Evolutionary conservation across 495 filamentous ascomycete species (phyloP).

Genomic region (Sporormia fimetaria): DNA sequence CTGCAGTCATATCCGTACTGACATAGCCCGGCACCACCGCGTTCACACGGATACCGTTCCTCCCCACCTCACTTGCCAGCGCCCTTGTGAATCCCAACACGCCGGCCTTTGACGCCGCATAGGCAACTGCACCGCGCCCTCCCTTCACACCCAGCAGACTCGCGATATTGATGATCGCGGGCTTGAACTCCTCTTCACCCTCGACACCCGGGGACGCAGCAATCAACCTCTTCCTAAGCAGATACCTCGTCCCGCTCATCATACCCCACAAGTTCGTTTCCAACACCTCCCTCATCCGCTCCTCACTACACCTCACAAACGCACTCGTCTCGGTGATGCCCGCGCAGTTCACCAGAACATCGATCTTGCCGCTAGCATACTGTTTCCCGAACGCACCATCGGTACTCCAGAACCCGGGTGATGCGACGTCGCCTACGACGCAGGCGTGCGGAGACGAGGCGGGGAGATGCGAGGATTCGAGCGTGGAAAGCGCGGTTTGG

Average conservation of each 20-base stretch:
- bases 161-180: slow-evolving; percentile 67
- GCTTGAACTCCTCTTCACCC: slow-evolving; percentile 24
- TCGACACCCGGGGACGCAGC: no score
- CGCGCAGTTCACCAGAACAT: slow-evolving; percentile 68
- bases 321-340: slow-evolving; percentile 52
- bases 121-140: slow-evolving; percentile 54
- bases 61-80: slow-evolving; percentile 52
- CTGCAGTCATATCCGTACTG: slow-evolving; percentile 60
- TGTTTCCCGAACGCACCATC: neutral
- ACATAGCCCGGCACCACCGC: slow-evolving; percentile 78
- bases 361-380: slow-evolving; percentile 27
- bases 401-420: slow-evolving; percentile 8
- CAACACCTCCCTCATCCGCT: slow-evolving; percentile 41
- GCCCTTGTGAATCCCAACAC: slow-evolving; percentile 61
- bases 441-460: slow-evolving; percentile 1
- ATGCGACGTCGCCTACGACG: slow-evolving; percentile 20
- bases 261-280: slow-evolving; percentile 61
- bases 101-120: slow-evolving; percentile 73
- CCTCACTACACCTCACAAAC: slow-evolving; percentile 38
- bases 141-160: slow-evolving; percentile 56
- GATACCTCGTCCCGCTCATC: slow-evolving; percentile 47
- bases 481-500: slow-evolving; percentile 19
- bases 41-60: slow-evolving; percentile 55
- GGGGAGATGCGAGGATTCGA: neutral
- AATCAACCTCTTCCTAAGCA: slow-evolving; percentile 35